Base-by-base conservation (phyloP, 768 basidiomycete genomes). In the Amanita rimosa region DNA sequence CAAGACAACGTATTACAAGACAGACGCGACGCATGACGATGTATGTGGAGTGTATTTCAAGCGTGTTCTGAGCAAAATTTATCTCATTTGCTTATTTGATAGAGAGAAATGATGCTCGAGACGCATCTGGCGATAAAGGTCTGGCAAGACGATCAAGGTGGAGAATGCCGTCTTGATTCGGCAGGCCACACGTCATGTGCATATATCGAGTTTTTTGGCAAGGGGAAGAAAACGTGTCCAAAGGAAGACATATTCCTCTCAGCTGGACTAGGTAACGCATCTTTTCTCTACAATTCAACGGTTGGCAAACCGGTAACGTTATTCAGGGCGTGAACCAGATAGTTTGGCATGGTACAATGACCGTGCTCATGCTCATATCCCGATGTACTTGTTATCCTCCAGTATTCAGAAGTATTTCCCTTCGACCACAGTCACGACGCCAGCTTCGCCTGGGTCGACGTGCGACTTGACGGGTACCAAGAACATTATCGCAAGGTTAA, bases 191-290 rank as follows among this genome's bases (percentile, higher is more conserved):
- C 59, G 3, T 62, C 64, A 0, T 75, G 74, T 37, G 72, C 67
- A 5, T 74, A 67, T 44, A 62, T 75, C 21, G 73, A 76, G 45
- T 52, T 76, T 27, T 73, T 74, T 37, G 74, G 72, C 2, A 76
- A 76, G 58, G 66, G 56, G 0, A 27, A 54, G 2, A 57, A 55
- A 14, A 65, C 70, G 0, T 76, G 74, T 51, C 44, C 57, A 0
- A 53, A 46, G 0, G 73, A 74, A 45, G 61, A 65, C 2, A 60
- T 72, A 2, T 74, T 76, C 57, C 54, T 75, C 3, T 75, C 75
- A 3, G 61, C 64, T n/a, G 73, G 74, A 27, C 62, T 75, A 10
- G 68, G 73, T 71, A 57, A n/a, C 26, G 62, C 49, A 16, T 13
- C 17, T 26, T 16, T 26, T 44, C n/a, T 19, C 22, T 6, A 21